Conservation (phyloP, 495 filamentous ascomycete species). For the Acidomyces sp. region DNA sequence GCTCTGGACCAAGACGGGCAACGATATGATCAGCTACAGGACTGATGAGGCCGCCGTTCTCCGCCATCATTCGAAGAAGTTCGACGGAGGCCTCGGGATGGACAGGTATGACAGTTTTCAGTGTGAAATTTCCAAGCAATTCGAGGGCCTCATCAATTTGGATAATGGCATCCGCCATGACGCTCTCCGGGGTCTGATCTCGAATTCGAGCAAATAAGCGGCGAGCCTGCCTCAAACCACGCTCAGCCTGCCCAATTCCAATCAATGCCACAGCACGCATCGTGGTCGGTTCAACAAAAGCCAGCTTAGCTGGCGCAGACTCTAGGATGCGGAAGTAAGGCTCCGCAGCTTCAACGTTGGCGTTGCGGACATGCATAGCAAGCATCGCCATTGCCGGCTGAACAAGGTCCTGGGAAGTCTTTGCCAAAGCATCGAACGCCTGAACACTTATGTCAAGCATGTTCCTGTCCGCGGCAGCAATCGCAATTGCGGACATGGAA, state of each 20-base stretch:
- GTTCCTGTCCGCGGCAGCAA: slow-evolving; percentile 67
- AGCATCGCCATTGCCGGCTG: slow-evolving; percentile 68
- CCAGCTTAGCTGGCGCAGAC: slow-evolving; percentile 20
- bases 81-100: slow-evolving; percentile 44
- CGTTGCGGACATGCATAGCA: slow-evolving; percentile 68
- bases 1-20: slow-evolving; percentile 45
- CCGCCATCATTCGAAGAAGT: slow-evolving; percentile 60
- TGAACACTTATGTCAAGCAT: slow-evolving; percentile 54
- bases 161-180: slow-evolving; percentile 43
- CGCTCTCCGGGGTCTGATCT: slow-evolving; percentile 32
- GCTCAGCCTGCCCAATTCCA: slow-evolving; percentile 62
- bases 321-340: slow-evolving; percentile 61
- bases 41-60: slow-evolving; percentile 50
- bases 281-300: slow-evolving; percentile 68
- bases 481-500: slow-evolving; percentile 46
- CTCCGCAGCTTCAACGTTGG: slow-evolving; percentile 60
- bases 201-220: slow-evolving; percentile 73
- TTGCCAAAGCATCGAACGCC: slow-evolving; percentile 41
- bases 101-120: slow-evolving; percentile 35
- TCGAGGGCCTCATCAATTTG: slow-evolving; percentile 80
- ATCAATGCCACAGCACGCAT: slow-evolving; percentile 79
- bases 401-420: slow-evolving; percentile 38
- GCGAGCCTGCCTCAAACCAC: slow-evolving; percentile 61
- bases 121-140: slow-evolving; percentile 50
- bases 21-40: slow-evolving; percentile 51